These are phyloP conservation scores for Tylopilus balloui DNA, from an alignment of 768 basidiomycete genomes.

Conservation along the genomic window DNA sequence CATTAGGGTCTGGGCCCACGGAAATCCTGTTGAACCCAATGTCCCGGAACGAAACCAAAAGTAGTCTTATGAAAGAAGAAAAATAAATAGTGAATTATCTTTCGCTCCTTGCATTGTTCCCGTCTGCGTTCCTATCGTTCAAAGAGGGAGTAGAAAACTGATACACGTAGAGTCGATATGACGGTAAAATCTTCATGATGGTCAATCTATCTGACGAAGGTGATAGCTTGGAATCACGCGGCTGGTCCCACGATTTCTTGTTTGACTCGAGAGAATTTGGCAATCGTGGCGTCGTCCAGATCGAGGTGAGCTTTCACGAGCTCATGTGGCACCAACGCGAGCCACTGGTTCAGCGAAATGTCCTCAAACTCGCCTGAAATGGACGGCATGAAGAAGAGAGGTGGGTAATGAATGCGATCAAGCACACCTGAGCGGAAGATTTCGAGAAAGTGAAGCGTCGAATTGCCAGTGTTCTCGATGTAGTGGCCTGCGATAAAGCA, in stretches of 20 bases:
- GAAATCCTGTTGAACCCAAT: no score
- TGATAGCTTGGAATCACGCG: not conserved
- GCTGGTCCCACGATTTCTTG: conserved; percentile 40
- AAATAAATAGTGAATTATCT: not conserved
- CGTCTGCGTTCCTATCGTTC: not conserved
- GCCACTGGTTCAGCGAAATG: conserved; percentile 55
- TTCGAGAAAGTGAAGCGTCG: conserved; percentile 54
- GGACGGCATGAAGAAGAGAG: not conserved
- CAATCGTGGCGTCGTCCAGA: conserved; percentile 47
- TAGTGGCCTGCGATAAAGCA: conserved; percentile 48
- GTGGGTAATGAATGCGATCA: not conserved
- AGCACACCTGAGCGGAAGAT: conserved; percentile 51
- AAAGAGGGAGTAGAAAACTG: conserved; percentile 1
- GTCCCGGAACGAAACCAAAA: not conserved
- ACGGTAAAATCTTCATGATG: not conserved
- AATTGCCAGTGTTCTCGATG: conserved; percentile 61
- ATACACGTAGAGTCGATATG: conserved; percentile 12
- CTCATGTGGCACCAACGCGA: conserved; percentile 54
- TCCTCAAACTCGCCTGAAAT: conserved; percentile 47
- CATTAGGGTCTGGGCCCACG: no score
- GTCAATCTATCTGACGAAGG: not conserved
- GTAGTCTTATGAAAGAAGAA: not conserved
- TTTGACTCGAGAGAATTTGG: conserved; percentile 49
- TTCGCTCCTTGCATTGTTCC: not conserved
- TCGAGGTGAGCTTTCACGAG: conserved; percentile 61